Conservation (phyloP, 2,329 filamentous ascomycete species). For the Diaporthe citriasiana region DNA sequence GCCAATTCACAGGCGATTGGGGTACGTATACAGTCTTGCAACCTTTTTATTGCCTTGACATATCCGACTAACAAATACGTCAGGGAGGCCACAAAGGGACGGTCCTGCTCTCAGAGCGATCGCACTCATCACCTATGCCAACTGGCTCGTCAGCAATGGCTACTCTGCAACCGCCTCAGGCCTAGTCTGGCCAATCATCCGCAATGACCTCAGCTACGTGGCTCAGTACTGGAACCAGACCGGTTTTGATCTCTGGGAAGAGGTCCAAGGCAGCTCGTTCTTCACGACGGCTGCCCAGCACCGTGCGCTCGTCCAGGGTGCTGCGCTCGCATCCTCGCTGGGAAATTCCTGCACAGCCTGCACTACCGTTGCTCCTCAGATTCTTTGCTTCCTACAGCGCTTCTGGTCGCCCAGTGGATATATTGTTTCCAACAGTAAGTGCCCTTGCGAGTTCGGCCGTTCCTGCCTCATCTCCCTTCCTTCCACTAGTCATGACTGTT, state of each 20-base stretch:
- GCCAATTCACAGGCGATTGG: slow-evolving; percentile 77
- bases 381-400: slow-evolving; percentile 80
- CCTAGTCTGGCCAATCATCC: slow-evolving; percentile 79
- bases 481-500: neutral
- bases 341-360: slow-evolving; percentile 73
- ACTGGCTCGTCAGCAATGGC: slow-evolving; percentile 78
- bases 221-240: slow-evolving; percentile 73
- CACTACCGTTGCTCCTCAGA: slow-evolving; percentile 74
- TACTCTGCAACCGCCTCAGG: slow-evolving; percentile 68
- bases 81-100: slow-evolving; percentile 81
- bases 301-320: slow-evolving; percentile 78
- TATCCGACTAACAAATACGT: slow-evolving; percentile 13
- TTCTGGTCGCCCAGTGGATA: slow-evolving; percentile 79
- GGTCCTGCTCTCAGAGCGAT: slow-evolving; percentile 83
- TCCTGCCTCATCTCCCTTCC: neutral
- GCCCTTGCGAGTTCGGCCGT: neutral
- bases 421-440: slow-evolving; percentile 75
- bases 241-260: slow-evolving; percentile 86
- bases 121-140: slow-evolving; percentile 79
- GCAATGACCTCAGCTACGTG: slow-evolving; percentile 83
- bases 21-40: slow-evolving; percentile 52
- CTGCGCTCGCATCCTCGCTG: slow-evolving; percentile 73
- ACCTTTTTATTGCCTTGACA: neutral
- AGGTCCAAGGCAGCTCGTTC: slow-evolving; percentile 82
- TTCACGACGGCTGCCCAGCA: slow-evolving; percentile 82